These are phyloP conservation scores for Dactylellina leptospora DNA, from an alignment of 2,329 filamentous ascomycete species.

Conservation along the genomic window DNA sequence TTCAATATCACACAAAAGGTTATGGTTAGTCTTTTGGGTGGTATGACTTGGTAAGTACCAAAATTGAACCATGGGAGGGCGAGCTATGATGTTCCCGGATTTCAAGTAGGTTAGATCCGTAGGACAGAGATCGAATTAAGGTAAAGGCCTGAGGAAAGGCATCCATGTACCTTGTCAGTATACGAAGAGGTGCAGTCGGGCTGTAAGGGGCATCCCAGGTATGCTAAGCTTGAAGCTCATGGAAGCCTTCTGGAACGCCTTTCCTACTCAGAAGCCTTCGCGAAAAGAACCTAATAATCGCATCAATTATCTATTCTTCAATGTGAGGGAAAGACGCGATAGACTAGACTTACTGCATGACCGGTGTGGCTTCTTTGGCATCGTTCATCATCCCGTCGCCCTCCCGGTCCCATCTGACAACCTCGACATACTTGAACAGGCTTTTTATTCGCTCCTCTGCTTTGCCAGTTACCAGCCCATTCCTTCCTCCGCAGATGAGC, in stretches of 20 bases:
- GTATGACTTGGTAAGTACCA: neutral
- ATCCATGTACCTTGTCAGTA: constrained; percentile 28
- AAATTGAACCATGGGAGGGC: constrained; percentile 1
- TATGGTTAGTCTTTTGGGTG: neutral
- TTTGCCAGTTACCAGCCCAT: constrained; percentile 69
- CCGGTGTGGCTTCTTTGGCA: constrained; percentile 84
- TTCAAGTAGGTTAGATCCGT: neutral
- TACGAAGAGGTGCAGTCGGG: neutral
- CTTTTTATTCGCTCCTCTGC: constrained; percentile 71
- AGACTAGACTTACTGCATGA: constrained; percentile 75
- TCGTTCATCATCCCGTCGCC: constrained; percentile 84
- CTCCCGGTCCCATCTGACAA: constrained; percentile 73
- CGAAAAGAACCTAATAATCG: constrained; percentile 66
- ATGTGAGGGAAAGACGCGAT: neutral
- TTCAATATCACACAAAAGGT: neutral
- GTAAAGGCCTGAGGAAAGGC: neutral
- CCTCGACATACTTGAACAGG: constrained; percentile 73
- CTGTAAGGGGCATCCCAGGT: constrained; percentile 9
- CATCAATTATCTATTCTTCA: too few relatives aligned
- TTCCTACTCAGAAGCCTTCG: constrained; percentile 69
- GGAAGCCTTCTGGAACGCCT: constrained; percentile 66
- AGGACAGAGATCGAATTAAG: neutral
- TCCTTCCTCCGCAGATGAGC: constrained; percentile 69
- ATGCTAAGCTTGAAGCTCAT: constrained; percentile 61
- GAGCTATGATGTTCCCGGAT: neutral